Base-by-base conservation (phyloP, 495 filamentous ascomycete genomes). In the Penicillium macrosclerotiorum region DNA sequence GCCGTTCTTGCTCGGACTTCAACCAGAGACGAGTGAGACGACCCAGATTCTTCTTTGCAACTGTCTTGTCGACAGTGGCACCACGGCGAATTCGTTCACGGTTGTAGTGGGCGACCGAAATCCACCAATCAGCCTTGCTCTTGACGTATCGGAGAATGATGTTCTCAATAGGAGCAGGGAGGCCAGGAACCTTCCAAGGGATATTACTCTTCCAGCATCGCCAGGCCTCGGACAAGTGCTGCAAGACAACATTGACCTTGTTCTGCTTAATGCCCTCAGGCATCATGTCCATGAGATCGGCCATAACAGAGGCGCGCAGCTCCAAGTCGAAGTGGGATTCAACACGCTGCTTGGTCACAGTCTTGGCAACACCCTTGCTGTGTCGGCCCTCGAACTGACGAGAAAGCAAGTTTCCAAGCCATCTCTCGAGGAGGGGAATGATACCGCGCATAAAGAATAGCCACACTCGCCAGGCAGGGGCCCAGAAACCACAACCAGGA, bases 201-300 rank as follows among this genome's bases (percentile, higher is more conserved):
- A 98, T 97, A 59, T 98, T 98, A 77, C 90, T 96, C 86, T 99
- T 99, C 93, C 93, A 99, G 69, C 93, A 99, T 66, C 93, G 78
- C 93, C 93, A 99, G 7, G 93, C 93, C 70, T 99, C 93, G 0
- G 89, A 95, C 18, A 97, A 72, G 79, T 99, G 93, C 58, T 99
- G 93, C 35, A 99, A 74, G 25, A 99, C 92, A 1, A 93, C 95
- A 63, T 97, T 95, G 65, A 99, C 91, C 70, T 99, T 99, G 70
- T 92, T 99, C 62, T 96, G 92, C 71, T 96, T 96, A 76, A 99
- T 96, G 44, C 94, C 94, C 63, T 96, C 94, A 1, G 94, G 94
- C 94, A 99, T 99, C 94, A 99, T 99, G 56, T 99, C 94, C 85
- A 96, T 96, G 20, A 99, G 73, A 71, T 99, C 94, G 14, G 91